Evolutionary conservation across 495 filamentous ascomycete species (phyloP).

Genomic region (Haplographium delicatum): DNA sequence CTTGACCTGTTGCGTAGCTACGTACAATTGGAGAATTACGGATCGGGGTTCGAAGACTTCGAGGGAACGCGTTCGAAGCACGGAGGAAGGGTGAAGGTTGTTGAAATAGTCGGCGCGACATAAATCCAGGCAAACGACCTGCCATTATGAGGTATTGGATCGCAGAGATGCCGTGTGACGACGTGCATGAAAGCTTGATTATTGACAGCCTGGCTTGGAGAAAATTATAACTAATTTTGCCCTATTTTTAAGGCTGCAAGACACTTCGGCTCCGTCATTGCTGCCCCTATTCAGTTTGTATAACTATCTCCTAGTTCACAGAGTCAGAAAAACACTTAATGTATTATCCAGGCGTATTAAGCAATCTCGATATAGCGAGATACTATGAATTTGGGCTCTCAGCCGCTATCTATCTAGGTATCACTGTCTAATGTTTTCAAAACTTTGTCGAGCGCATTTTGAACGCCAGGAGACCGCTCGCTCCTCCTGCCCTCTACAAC

Average conservation of each 20-base stretch:
- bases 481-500: conserved; percentile 16
- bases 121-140: conserved; percentile 13
- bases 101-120: conserved; percentile 23
- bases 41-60: conserved; percentile 6
- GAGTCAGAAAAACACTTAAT: no score
- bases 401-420: background rate
- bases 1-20: conserved; percentile 25
- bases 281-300: no score
- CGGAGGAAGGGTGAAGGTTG: conserved; percentile 6
- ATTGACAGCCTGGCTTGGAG: background rate
- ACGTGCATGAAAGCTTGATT: conserved; percentile 6
- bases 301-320: no score
- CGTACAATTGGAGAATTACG: conserved; percentile 14
- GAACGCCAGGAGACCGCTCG: conserved; percentile 20
- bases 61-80: conserved; percentile 1
- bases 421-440: conserved; percentile 18
- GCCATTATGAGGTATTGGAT: conserved; percentile 15
- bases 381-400: no score
- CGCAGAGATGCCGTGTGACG: conserved; percentile 3
- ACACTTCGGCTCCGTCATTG: no score
- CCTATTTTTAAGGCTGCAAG: background rate
- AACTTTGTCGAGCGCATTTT: conserved; percentile 17
- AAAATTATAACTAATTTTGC: background rate
- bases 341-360: no score
- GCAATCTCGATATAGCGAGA: no score